Evolutionary conservation across 768 basidiomycete species (phyloP).

Genomic region (Lepiota venenata): DNA sequence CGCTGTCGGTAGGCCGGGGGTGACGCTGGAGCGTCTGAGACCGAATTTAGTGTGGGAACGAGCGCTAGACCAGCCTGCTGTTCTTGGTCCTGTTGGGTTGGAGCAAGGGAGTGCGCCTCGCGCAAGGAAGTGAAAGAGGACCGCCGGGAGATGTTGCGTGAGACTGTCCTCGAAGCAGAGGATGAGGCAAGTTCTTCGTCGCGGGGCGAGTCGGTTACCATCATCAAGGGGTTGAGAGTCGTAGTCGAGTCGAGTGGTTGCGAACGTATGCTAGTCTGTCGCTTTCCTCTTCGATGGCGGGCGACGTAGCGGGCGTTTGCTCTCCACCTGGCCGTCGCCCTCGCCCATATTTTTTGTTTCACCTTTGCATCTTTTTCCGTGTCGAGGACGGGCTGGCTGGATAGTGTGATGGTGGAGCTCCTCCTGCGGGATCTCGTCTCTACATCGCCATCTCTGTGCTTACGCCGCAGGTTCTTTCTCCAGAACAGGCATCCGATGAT

Average conservation of each 20-base stretch:
- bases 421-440: slow-evolving; percentile 43
- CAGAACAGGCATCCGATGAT: slow-evolving; percentile 62
- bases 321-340: slow-evolving; percentile 67
- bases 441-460: slow-evolving; percentile 38
- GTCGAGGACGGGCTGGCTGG: neutral
- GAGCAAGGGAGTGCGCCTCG: neutral
- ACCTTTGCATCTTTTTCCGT: slow-evolving; percentile 43
- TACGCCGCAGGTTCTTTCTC: slow-evolving; percentile 40
- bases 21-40: slow-evolving; percentile 17
- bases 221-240: slow-evolving; percentile 14
- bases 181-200: slow-evolving; percentile 3
- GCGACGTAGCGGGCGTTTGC: slow-evolving; percentile 58
- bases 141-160: slow-evolving; percentile 24
- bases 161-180: slow-evolving; percentile 16
- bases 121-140: slow-evolving; percentile 26
- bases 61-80: slow-evolving; percentile 1
- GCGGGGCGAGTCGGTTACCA: slow-evolving; percentile 13
- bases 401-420: slow-evolving; percentile 18
- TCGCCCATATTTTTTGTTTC: slow-evolving; percentile 61
- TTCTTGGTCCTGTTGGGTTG: neutral
- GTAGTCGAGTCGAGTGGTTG: slow-evolving; percentile 25
- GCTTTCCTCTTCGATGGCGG: slow-evolving; percentile 52
- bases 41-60: slow-evolving; percentile 15
- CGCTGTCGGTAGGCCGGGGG: slow-evolving; percentile 42
- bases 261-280: slow-evolving; percentile 21